phyloP scores from a whole-genome alignment of 225 moss, liverwort and hornwort genomes.

The Thuidium tamariscinum region DNA sequence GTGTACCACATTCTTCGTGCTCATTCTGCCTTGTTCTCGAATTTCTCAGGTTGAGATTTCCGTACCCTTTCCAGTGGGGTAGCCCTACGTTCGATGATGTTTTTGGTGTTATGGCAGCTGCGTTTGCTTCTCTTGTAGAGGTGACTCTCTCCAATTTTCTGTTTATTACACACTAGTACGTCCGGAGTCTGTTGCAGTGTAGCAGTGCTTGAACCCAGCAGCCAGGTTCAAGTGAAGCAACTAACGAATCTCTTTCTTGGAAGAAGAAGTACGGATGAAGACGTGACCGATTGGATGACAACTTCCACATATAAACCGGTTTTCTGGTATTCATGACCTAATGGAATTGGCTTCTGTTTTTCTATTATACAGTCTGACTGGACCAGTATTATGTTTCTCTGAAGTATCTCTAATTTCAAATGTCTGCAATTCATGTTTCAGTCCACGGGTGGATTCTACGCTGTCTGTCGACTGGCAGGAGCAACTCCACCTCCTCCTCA shows the following conservation, averaged over 20 bases:
- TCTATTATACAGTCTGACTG: background rate
- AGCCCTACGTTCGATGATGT: background rate
- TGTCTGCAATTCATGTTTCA: background rate
- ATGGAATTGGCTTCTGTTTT: background rate
- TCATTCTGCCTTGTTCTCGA: background rate
- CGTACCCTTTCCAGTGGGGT: background rate
- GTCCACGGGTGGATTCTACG: constrained; percentile 83
- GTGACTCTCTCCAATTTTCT: background rate
- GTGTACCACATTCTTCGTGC: background rate
- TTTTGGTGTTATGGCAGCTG: background rate
- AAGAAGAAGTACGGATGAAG: background rate
- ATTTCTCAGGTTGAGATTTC: background rate
- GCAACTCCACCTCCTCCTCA: constrained; percentile 88
- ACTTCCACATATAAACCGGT: background rate
- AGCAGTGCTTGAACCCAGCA: background rate
- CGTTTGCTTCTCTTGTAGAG: background rate
- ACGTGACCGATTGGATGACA: too few relatives aligned
- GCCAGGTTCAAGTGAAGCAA: background rate
- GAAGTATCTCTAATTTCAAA: background rate
- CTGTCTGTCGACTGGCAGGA: constrained; percentile 65
- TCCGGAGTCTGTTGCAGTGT: background rate
- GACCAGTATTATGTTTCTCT: too few relatives aligned
- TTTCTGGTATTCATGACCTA: too few relatives aligned
- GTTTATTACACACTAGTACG: background rate
- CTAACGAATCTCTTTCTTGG: background rate